Conservation (phyloP, 2,329 filamentous ascomycete genomes). For the Rhinocladiella mackenziei region DNA sequence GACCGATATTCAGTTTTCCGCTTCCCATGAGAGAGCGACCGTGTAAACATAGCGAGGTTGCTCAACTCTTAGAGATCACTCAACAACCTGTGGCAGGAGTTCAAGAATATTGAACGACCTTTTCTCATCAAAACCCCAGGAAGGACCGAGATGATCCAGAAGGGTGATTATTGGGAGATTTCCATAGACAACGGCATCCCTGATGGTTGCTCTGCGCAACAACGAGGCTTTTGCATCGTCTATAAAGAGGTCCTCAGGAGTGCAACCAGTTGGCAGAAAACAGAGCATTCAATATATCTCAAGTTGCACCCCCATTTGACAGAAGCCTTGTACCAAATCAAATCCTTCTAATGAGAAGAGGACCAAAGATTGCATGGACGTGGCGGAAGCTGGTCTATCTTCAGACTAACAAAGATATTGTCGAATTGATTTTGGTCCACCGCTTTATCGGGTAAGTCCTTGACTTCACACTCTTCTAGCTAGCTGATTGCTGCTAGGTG, state of each 20-base stretch:
- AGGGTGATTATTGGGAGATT: constrained; percentile 22
- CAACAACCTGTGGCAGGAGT: constrained; percentile 23
- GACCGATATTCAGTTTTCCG: constrained; percentile 23
- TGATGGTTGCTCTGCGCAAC: too few relatives aligned
- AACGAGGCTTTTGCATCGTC: too few relatives aligned
- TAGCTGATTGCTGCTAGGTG: constrained; percentile 11
- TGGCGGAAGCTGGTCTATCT: constrained; percentile 19
- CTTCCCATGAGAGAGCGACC: constrained; percentile 5
- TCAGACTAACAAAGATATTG: constrained; percentile 23
- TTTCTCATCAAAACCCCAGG: constrained; percentile 22
- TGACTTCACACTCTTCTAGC: neutral
- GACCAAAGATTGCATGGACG: constrained; percentile 18
- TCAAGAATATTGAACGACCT: constrained; percentile 24
- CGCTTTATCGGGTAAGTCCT: constrained; percentile 23
- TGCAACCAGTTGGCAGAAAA: too few relatives aligned
- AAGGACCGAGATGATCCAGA: constrained; percentile 17
- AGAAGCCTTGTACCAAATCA: constrained; percentile 13
- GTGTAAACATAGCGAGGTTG: constrained; percentile 15
- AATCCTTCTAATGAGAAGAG: constrained; percentile 7
- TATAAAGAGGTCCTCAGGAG: too few relatives aligned
- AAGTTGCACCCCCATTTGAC: too few relatives aligned
- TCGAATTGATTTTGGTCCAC: constrained; percentile 22
- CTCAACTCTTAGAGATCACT: constrained; percentile 19
- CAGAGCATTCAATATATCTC: too few relatives aligned
- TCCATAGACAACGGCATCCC: too few relatives aligned